Conservation (phyloP, 805 yeast species). For the Candida chauliodis region DNA sequence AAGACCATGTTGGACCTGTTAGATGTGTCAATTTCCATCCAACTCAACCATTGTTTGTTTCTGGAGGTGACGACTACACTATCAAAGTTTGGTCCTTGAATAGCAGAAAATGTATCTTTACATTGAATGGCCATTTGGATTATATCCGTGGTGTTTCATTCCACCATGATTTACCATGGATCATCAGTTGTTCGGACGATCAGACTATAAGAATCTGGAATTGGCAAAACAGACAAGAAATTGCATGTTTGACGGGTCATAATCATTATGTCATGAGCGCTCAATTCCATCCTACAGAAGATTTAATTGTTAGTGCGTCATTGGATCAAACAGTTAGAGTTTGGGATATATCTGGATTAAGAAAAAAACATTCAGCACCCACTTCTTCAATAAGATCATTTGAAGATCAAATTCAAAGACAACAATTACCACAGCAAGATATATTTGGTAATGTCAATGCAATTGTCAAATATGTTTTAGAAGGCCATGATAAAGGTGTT, state of each 20-base stretch:
- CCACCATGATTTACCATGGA: slow-evolving; percentile 97
- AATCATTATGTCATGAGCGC: slow-evolving; percentile 98
- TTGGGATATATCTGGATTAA: slow-evolving; percentile 95
- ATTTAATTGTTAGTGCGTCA: slow-evolving; percentile 90
- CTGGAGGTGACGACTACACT: slow-evolving; percentile 96
- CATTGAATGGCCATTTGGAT: slow-evolving; percentile 91
- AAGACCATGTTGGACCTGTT: slow-evolving; percentile 98
- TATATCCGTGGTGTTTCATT: slow-evolving; percentile 91
- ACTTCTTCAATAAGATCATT: slow-evolving; percentile 43
- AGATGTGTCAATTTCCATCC: slow-evolving; percentile 96
- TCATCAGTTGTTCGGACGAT: slow-evolving; percentile 92
- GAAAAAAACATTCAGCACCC: slow-evolving; percentile 90
- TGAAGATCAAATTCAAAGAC: slow-evolving; percentile 54
- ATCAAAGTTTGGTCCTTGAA: slow-evolving; percentile 95
- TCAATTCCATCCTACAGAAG: slow-evolving; percentile 94
- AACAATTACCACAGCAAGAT: slow-evolving; percentile 79
- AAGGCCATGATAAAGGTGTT: slow-evolving; percentile 98
- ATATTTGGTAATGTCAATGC: slow-evolving; percentile 94
- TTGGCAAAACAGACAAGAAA: slow-evolving; percentile 98
- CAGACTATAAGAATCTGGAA: slow-evolving; percentile 99
- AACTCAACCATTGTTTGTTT: slow-evolving; percentile 93
- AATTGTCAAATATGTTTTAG: slow-evolving; percentile 89
- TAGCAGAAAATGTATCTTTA: slow-evolving; percentile 86
- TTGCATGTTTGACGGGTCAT: slow-evolving; percentile 96
- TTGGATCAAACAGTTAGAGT: slow-evolving; percentile 98